Conservation (phyloP, 192 early-diverging fungal species). For the Thamnidium elegans region DNA sequence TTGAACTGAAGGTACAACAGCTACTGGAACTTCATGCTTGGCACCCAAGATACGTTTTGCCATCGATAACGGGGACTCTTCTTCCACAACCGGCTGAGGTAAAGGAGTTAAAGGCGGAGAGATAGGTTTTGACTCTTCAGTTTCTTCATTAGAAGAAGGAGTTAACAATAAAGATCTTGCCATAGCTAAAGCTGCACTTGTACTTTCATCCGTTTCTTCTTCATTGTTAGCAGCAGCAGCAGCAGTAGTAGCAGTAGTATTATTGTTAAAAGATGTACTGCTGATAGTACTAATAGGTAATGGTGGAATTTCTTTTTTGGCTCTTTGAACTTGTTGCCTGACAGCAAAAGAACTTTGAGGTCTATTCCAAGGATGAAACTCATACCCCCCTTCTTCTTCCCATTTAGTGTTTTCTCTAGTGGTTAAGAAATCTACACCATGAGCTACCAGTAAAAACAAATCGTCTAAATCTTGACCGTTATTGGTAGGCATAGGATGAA, state of each 20-base stretch:
- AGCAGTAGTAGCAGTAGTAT: neutral
- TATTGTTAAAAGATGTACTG: neutral
- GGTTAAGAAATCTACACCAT: constrained; percentile 30
- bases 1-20: neutral
- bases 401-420: constrained; percentile 31
- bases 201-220: neutral
- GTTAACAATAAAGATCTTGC: constrained; percentile 4
- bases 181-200: constrained; percentile 12
- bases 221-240: neutral
- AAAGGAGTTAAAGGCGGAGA: constrained; percentile 21
- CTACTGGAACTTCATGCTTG: neutral
- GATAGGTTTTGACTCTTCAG: constrained; percentile 12
- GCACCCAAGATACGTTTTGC: constrained; percentile 16
- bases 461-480: constrained; percentile 21
- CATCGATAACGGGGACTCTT: neutral
- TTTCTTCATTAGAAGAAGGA: neutral
- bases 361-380: constrained; percentile 30
- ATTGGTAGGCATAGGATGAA: constrained; percentile 9
- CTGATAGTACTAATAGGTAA: no score
- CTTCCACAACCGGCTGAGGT: constrained; percentile 8
- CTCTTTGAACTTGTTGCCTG: neutral
- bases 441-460: constrained; percentile 26
- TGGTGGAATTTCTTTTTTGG: neutral
- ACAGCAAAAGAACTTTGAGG: constrained; percentile 23
- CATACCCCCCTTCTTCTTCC: constrained; percentile 32